Conservation (phyloP, 306 rosid genomes). For the Prunus kanzakura region DNA sequence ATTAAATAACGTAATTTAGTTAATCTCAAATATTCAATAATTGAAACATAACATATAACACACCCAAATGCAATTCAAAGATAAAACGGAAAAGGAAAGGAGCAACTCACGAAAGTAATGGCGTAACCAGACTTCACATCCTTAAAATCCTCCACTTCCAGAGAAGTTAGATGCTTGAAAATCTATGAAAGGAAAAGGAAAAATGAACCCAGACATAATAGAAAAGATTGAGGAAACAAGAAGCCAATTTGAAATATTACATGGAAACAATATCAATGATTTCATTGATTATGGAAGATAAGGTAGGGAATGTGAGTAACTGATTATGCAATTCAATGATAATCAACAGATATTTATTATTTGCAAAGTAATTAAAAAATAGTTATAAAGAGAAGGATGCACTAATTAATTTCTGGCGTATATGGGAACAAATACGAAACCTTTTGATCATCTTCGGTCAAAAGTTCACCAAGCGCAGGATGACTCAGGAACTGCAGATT, state of each 20-base stretch:
- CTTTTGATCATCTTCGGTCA: constrained; percentile 86
- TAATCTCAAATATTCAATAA: background rate
- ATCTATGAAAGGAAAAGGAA: constrained; percentile 41
- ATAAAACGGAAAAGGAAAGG: constrained; percentile 2
- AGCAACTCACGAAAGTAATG: constrained; percentile 70
- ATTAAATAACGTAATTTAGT: constrained; percentile 3
- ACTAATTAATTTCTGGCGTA: background rate
- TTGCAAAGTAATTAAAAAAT: background rate
- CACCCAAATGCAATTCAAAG: background rate
- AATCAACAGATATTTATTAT: background rate
- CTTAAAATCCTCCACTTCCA: constrained; percentile 84
- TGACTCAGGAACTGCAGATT: constrained; percentile 67
- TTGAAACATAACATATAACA: background rate
- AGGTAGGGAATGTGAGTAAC: background rate
- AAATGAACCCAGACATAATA: constrained; percentile 6
- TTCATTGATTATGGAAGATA: background rate
- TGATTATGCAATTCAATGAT: background rate
- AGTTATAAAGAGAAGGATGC: background rate
- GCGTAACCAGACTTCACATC: constrained; percentile 89
- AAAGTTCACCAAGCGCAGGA: constrained; percentile 69
- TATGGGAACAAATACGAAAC: constrained; percentile 28
- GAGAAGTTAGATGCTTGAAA: constrained; percentile 74
- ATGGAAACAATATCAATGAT: background rate
- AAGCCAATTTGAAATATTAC: background rate
- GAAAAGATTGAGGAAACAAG: background rate